A percentile compares a stretch with the other conserved stretches of the same genome.
These are phyloP conservation scores for Aspergillus texensis DNA, from an alignment of 2,329 filamentous ascomycete species.

Conservation along the genomic window DNA sequence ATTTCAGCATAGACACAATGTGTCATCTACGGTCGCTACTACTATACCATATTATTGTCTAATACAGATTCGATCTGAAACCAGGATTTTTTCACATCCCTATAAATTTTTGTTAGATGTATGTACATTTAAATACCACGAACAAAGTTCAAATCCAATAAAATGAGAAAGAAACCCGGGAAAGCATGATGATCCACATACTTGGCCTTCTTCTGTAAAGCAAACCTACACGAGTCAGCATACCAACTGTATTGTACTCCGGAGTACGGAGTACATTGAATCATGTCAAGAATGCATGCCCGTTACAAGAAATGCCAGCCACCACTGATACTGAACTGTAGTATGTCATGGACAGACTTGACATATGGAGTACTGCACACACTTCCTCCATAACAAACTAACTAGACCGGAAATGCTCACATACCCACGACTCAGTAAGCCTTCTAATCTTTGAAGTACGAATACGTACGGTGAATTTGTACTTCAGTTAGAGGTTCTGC, in stretches of 20 bases:
- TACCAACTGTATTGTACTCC: not conserved
- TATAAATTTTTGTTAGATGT: not conserved
- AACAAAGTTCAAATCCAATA: not conserved
- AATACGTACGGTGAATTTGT: too few relatives aligned
- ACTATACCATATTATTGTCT: constrained; percentile 28
- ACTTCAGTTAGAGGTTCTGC: too few relatives aligned
- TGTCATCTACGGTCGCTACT: constrained; percentile 27
- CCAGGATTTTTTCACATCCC: not conserved
- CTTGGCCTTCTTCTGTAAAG: not conserved
- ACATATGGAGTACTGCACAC: not conserved
- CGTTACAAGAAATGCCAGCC: not conserved
- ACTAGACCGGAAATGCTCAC: too few relatives aligned
- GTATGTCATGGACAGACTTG: too few relatives aligned
- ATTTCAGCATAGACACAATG: constrained; percentile 19
- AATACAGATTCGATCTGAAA: constrained; percentile 19
- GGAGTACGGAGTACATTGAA: not conserved
- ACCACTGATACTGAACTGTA: not conserved
- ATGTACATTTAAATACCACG: not conserved
- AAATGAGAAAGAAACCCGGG: not conserved
- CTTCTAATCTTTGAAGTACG: too few relatives aligned
- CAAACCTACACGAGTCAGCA: not conserved
- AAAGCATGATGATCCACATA: not conserved
- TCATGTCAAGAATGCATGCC: not conserved
- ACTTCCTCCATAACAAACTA: too few relatives aligned
- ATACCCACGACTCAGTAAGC: too few relatives aligned